These are phyloP conservation scores for Curvularia lunata DNA, from an alignment of 2,329 filamentous ascomycete genomes.

Conservation along the genomic window DNA sequence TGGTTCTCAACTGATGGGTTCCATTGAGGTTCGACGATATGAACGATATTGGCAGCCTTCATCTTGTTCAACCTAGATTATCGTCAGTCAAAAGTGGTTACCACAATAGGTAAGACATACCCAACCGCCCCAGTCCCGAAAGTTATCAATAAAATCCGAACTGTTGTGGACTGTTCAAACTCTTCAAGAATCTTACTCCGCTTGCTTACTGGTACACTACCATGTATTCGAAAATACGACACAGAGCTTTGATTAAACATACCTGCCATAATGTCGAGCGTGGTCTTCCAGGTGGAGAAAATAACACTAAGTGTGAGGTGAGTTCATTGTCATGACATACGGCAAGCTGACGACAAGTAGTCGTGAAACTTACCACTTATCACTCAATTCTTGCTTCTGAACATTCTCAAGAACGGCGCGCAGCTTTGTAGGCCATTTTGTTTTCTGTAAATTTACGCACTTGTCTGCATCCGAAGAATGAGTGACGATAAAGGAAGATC, in stretches of 20 bases:
- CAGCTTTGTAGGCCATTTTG: not conserved
- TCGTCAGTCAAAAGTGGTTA: not conserved
- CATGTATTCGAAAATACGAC: constrained; percentile 7
- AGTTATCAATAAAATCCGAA: constrained; percentile 59
- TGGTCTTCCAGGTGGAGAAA: constrained; percentile 2
- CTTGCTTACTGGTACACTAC: constrained; percentile 8
- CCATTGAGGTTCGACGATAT: constrained; percentile 63
- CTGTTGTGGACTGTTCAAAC: constrained; percentile 41
- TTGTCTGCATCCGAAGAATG: not conserved
- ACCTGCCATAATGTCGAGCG: not conserved
- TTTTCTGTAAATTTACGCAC: not conserved
- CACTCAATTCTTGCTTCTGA: not conserved
- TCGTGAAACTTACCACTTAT: not conserved
- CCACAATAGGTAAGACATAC: constrained; percentile 34
- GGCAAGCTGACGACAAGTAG: not conserved
- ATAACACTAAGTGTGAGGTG: not conserved
- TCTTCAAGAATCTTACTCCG: constrained; percentile 47
- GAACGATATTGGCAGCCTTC: constrained; percentile 56
- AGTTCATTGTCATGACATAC: not conserved
- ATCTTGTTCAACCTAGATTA: constrained; percentile 53
- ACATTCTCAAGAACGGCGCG: not conserved
- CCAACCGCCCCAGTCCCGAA: constrained; percentile 60
- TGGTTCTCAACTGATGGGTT: constrained; percentile 62
- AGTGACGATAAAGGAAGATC: not conserved
- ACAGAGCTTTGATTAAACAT: not conserved